These are phyloP conservation scores for Corynespora cassiicola DNA, from an alignment of 2,329 filamentous ascomycete species.

Conservation along the genomic window DNA sequence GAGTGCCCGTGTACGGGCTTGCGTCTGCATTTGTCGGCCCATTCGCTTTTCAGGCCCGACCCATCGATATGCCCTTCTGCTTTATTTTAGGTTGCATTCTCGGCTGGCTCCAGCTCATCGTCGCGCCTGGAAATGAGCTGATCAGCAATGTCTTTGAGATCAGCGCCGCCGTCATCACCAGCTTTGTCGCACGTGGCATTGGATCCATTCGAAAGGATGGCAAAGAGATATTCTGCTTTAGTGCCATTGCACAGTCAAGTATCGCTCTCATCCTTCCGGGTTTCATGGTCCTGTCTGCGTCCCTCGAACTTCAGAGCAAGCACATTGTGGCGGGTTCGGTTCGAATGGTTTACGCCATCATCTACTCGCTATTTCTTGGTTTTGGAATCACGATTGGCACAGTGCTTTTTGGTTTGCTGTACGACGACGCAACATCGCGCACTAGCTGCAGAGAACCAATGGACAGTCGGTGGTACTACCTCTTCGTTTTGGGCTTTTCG, in stretches of 20 bases:
- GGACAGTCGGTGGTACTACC: constrained; percentile 64
- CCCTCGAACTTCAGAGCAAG: constrained; percentile 56
- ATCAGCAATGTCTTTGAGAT: constrained; percentile 64
- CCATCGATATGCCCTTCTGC: constrained; percentile 78
- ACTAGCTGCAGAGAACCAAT: constrained; percentile 55
- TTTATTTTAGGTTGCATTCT: constrained; percentile 79
- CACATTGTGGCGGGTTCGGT: constrained; percentile 59
- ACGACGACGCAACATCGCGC: constrained; percentile 53
- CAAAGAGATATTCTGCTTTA: constrained; percentile 57
- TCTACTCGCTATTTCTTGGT: constrained; percentile 60
- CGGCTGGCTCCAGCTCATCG: constrained; percentile 75
- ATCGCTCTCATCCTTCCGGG: constrained; percentile 59
- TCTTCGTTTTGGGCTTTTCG: constrained; percentile 77
- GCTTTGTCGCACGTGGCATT: constrained; percentile 56
- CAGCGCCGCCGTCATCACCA: constrained; percentile 56
- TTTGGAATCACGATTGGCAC: constrained; percentile 60
- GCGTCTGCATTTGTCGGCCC: constrained; percentile 79
- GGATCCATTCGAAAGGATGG: constrained; percentile 52
- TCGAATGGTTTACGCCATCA: constrained; percentile 60
- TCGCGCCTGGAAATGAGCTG: constrained; percentile 76
- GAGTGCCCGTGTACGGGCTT: constrained; percentile 74
- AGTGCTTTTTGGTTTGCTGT: constrained; percentile 56
- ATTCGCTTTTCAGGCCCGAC: constrained; percentile 78
- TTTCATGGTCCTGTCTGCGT: constrained; percentile 58
- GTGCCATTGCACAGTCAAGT: constrained; percentile 57